phyloP scores from a whole-genome alignment of 2,329 filamentous ascomycete species.

The Simplicillium aogashimaense region DNA sequence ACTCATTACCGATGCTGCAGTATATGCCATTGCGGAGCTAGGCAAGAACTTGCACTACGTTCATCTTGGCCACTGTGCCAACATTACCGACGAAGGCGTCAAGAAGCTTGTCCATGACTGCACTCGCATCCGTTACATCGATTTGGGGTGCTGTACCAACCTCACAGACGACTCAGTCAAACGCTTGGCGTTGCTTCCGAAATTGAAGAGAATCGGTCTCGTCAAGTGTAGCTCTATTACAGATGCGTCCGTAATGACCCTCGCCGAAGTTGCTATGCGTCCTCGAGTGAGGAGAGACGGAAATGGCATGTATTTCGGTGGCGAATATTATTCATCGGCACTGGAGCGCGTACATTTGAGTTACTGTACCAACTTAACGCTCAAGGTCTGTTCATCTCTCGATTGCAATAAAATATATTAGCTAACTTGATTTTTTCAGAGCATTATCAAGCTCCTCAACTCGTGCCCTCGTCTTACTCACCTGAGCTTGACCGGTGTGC shows the following conservation, averaged over 20 bases:
- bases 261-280: slow-evolving; percentile 61
- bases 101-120: slow-evolving; percentile 74
- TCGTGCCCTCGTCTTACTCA: slow-evolving; percentile 89
- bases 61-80: slow-evolving; percentile 84
- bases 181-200: slow-evolving; percentile 76
- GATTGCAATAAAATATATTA: background rate
- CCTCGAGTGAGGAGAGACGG: slow-evolving; percentile 37
- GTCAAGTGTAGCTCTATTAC: slow-evolving; percentile 92
- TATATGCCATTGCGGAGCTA: slow-evolving; percentile 76
- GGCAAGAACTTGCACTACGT: slow-evolving; percentile 97
- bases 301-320: slow-evolving; percentile 34
- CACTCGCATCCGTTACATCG: slow-evolving; percentile 94
- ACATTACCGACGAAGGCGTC: slow-evolving; percentile 85
- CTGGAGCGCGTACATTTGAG: slow-evolving; percentile 92
- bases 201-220: slow-evolving; percentile 86
- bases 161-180: slow-evolving; percentile 82
- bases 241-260: slow-evolving; percentile 74
- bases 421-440: slow-evolving; percentile 38
- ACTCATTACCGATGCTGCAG: slow-evolving; percentile 81
- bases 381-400: slow-evolving; percentile 50
- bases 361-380: slow-evolving; percentile 79
- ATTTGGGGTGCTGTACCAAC: slow-evolving; percentile 86
- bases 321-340: slow-evolving; percentile 50
- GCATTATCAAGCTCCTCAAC: slow-evolving; percentile 81
- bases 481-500: slow-evolving; percentile 86